Conservation (phyloP, 352 stramenopile genomes). For the Pythium plurisporium region DNA sequence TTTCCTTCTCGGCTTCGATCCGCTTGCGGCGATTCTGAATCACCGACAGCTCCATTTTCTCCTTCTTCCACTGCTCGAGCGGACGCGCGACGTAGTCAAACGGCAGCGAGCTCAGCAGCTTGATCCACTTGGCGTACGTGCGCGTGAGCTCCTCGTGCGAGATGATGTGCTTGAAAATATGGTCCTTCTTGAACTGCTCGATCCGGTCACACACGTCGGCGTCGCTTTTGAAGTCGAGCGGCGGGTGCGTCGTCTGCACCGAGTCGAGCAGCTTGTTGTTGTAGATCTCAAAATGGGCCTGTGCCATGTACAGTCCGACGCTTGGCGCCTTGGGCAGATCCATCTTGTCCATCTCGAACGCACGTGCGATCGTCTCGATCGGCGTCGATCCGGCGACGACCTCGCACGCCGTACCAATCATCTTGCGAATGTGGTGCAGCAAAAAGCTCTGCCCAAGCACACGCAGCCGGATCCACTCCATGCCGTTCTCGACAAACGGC, state of each 20-base stretch:
- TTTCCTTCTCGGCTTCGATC: slow-evolving; percentile 22
- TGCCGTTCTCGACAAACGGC: slow-evolving; percentile 83
- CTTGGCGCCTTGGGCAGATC: slow-evolving; percentile 83
- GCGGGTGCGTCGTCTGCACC: slow-evolving; percentile 63
- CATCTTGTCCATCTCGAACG: slow-evolving; percentile 78
- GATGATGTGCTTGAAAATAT: slow-evolving; percentile 84
- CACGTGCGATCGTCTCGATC: slow-evolving; percentile 44
- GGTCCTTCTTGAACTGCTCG: slow-evolving; percentile 73
- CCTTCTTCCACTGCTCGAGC: slow-evolving; percentile 64
- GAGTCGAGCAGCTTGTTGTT: slow-evolving; percentile 71
- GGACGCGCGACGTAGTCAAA: slow-evolving; percentile 64
- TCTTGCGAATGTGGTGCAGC: slow-evolving; percentile 98
- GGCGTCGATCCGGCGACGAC: slow-evolving; percentile 59
- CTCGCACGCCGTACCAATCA: slow-evolving; percentile 88
- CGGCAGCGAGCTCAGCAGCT: slow-evolving; percentile 59
- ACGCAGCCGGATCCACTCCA: slow-evolving; percentile 94
- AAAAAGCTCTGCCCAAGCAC: slow-evolving; percentile 97
- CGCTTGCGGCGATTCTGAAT: slow-evolving; percentile 22
- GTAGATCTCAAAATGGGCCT: slow-evolving; percentile 86
- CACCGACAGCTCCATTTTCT: slow-evolving; percentile 53
- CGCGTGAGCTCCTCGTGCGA: slow-evolving; percentile 67
- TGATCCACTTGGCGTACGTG: slow-evolving; percentile 81
- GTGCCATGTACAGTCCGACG: slow-evolving; percentile 80
- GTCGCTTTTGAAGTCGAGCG: slow-evolving; percentile 55
- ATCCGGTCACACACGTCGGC: slow-evolving; percentile 39